phyloP scores from a whole-genome alignment of 2,329 filamentous ascomycete genomes.

The Fusarium metavorans region DNA sequence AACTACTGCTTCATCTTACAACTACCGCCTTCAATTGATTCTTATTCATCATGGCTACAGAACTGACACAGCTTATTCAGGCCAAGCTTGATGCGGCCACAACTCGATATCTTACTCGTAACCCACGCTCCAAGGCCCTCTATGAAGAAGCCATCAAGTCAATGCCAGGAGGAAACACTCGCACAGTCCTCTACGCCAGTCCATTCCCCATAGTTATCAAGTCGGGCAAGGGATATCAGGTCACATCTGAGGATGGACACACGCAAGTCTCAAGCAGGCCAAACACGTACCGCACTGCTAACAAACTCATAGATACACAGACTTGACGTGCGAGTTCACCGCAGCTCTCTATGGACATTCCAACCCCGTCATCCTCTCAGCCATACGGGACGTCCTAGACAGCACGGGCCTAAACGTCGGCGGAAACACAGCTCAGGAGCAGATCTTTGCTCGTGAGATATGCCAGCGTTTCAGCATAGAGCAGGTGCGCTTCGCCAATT shows the following conservation, averaged over 20 bases:
- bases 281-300: neutral
- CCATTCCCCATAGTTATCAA: conserved; percentile 59
- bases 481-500: conserved; percentile 71
- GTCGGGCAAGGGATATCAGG: conserved; percentile 50
- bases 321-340: conserved; percentile 73
- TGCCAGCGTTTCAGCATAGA: conserved; percentile 67
- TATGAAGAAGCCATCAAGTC: conserved; percentile 52
- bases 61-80: conserved; percentile 34
- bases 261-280: conserved; percentile 37
- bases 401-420: conserved; percentile 67
- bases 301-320: conserved; percentile 59
- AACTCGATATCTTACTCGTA: conserved; percentile 50
- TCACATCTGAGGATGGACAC: conserved; percentile 57
- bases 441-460: conserved; percentile 63
- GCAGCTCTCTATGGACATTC: conserved; percentile 77
- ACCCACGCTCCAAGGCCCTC: conserved; percentile 53
- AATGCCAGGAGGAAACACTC: conserved; percentile 61
- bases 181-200: conserved; percentile 56
- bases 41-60: conserved; percentile 31
- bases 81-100: conserved; percentile 49
- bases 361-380: conserved; percentile 63
- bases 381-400: conserved; percentile 59
- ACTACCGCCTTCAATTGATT: neutral
- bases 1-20: neutral
- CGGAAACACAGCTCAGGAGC: conserved; percentile 64